These are phyloP conservation scores for Ascocoryne sarcoides DNA, from an alignment of 2,329 filamentous ascomycete genomes.

Conservation along the genomic window DNA sequence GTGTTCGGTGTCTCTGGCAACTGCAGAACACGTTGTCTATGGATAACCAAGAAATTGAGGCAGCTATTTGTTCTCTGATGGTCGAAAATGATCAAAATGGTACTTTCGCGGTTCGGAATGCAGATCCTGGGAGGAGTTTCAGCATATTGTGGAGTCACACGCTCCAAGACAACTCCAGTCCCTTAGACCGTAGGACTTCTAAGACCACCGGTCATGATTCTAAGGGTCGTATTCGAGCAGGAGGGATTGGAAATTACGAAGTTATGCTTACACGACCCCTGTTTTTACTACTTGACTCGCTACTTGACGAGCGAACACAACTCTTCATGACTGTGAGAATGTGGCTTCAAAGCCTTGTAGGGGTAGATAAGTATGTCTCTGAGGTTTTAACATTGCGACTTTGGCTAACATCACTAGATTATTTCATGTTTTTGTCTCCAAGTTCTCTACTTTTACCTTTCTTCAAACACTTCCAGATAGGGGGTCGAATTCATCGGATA, in stretches of 20 bases:
- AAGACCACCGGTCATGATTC: slow-evolving; percentile 34
- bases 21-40: slow-evolving; percentile 65
- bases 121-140: slow-evolving; percentile 62
- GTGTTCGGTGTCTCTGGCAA: slow-evolving; percentile 77
- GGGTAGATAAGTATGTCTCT: slow-evolving; percentile 49
- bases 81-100: slow-evolving; percentile 43
- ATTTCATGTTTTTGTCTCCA: slow-evolving; percentile 51
- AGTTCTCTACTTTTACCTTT: slow-evolving; percentile 47
- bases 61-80: slow-evolving; percentile 63
- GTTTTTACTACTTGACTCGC: slow-evolving; percentile 70
- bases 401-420: slow-evolving; percentile 35
- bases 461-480: slow-evolving; percentile 29
- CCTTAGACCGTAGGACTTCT: slow-evolving; percentile 39
- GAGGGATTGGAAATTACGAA: slow-evolving; percentile 54
- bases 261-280: slow-evolving; percentile 72
- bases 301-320: slow-evolving; percentile 65
- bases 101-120: slow-evolving; percentile 38
- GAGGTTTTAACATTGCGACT: neutral
- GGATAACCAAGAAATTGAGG: slow-evolving; percentile 67
- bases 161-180: slow-evolving; percentile 44
- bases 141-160: slow-evolving; percentile 76
- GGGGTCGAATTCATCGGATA: slow-evolving; percentile 16
- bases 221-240: slow-evolving; percentile 35
- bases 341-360: slow-evolving; percentile 65
- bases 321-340: slow-evolving; percentile 67